Conservation (phyloP, 108 stramenopile species). For the Cyclotella cryptica region DNA sequence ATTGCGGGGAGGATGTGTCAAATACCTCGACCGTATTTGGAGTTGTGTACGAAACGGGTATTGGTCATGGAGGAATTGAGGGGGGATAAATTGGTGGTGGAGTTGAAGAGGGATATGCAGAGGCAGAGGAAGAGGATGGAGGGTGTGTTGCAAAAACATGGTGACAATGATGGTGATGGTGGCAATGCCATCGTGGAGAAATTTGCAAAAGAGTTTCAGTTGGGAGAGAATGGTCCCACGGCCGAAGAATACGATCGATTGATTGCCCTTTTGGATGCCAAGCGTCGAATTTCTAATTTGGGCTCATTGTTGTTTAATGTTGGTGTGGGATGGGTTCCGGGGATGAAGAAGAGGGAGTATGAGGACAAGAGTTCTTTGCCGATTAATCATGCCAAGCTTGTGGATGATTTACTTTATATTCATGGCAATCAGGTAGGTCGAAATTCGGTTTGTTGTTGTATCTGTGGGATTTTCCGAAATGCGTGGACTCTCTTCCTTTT, state of each 20-base stretch:
- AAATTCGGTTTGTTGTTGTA: neutral
- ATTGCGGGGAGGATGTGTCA: constrained; percentile 36
- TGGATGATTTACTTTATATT: constrained; percentile 80
- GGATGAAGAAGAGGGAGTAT: constrained; percentile 45
- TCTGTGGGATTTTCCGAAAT: too few relatives aligned
- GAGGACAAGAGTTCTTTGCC: constrained; percentile 63
- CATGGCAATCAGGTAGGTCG: constrained; percentile 75
- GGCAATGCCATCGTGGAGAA: constrained; percentile 36
- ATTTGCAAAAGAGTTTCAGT: constrained; percentile 53
- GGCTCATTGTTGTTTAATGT: constrained; percentile 60
- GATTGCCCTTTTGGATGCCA: constrained; percentile 61
- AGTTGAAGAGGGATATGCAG: constrained; percentile 65
- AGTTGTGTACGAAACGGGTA: constrained; percentile 76
- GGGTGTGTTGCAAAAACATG: constrained; percentile 55
- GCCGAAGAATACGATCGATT: constrained; percentile 63
- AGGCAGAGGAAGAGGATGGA: constrained; percentile 58
- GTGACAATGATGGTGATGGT: constrained; percentile 32
- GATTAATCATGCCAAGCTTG: constrained; percentile 82
- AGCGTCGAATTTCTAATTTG: constrained; percentile 58
- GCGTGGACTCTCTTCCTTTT: neutral
- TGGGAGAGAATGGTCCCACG: constrained; percentile 68
- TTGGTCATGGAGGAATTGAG: constrained; percentile 87
- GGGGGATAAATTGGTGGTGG: constrained; percentile 78
- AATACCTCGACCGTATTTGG: constrained; percentile 74
- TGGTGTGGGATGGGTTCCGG: constrained; percentile 70